phyloP scores from a whole-genome alignment of 2,329 filamentous ascomycete species.

The Aspergillus persii region DNA sequence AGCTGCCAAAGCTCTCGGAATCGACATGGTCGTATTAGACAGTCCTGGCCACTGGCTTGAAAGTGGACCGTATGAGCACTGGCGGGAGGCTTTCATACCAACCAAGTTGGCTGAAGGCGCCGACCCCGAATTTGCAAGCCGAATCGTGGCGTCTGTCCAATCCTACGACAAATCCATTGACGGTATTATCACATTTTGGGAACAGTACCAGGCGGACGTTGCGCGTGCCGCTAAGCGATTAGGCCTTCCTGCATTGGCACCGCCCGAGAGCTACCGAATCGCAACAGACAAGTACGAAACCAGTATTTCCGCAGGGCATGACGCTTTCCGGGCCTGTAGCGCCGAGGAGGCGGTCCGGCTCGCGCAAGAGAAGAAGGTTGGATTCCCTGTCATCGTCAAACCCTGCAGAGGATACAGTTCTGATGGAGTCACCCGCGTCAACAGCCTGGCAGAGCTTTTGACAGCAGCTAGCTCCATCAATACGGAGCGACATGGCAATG shows the following conservation, averaged over 20 bases:
- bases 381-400: conserved; percentile 4
- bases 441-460: not conserved
- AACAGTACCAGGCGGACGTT: not conserved
- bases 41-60: not conserved
- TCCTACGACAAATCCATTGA: not conserved
- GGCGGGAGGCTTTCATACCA: not conserved
- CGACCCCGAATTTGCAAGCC: not conserved
- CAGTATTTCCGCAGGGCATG: not conserved
- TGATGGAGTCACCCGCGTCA: not conserved
- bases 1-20: not conserved
- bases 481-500: not conserved
- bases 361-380: not conserved
- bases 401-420: conserved; percentile 2
- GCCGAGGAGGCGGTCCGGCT: not conserved
- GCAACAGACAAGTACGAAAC: not conserved
- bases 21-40: not conserved
- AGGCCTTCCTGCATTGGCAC: not conserved
- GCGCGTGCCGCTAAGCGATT: not conserved
- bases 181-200: not conserved
- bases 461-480: not conserved
- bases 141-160: not conserved
- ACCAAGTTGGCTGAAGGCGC: not conserved
- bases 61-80: not conserved
- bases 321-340: not conserved
- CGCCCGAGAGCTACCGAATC: not conserved